Conservation (phyloP, 2,329 filamentous ascomycete genomes). For the Exophiala alcalophila region DNA sequence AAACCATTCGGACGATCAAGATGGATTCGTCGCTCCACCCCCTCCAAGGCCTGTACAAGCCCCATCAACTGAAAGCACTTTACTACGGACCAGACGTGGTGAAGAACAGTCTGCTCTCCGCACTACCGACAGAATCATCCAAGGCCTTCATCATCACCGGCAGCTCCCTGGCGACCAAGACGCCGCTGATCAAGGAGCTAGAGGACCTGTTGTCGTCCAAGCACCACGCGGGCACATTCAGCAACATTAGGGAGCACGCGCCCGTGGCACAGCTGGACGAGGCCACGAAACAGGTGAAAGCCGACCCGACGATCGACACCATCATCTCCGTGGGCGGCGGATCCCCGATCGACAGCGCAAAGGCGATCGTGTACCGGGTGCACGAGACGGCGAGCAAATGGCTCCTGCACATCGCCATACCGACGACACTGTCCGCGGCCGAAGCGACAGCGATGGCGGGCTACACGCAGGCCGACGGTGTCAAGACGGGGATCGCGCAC, state of each 20-base stretch:
- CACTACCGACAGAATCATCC: conserved; percentile 42
- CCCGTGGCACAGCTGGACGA: conserved; percentile 54
- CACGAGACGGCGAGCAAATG: conserved; percentile 42
- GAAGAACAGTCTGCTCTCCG: conserved; percentile 45
- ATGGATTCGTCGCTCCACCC: conserved; percentile 14
- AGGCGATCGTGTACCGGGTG: conserved; percentile 46
- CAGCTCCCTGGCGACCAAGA: conserved; percentile 53
- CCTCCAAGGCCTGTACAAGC: conserved; percentile 48
- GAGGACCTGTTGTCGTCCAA: conserved; percentile 47
- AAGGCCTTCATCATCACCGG: conserved; percentile 60
- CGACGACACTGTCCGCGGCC: conserved; percentile 52
- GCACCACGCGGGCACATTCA: conserved; percentile 54
- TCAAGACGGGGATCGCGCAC: conserved; percentile 46
- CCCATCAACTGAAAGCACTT: conserved; percentile 46
- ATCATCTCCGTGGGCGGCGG: conserved; percentile 57
- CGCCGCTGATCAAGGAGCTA: conserved; percentile 50
- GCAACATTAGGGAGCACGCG: conserved; percentile 55
- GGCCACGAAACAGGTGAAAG: conserved; percentile 47
- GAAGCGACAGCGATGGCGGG: conserved; percentile 55
- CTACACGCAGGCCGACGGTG: conserved; percentile 49
- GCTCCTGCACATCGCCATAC: conserved; percentile 49
- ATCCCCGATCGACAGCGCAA: conserved; percentile 53
- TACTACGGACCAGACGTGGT: conserved; percentile 52
- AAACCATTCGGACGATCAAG: neutral
- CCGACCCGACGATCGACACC: conserved; percentile 50